Evolutionary conservation across 768 basidiomycete species (phyloP).

Genomic region (Boletus edulis): DNA sequence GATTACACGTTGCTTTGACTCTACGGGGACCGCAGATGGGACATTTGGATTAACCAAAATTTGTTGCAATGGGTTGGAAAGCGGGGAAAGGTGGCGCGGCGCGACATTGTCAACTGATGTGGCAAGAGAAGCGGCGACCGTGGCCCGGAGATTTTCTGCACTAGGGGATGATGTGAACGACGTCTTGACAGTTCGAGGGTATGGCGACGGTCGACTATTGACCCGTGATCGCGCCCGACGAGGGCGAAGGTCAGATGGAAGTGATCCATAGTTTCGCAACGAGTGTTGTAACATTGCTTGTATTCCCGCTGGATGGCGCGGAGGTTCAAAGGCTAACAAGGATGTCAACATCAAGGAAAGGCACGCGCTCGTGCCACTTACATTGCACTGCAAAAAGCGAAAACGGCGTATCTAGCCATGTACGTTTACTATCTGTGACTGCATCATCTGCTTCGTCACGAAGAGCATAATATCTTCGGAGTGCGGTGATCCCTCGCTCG

Average conservation of each 20-base stretch:
- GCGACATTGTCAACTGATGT: slow-evolving; percentile 17
- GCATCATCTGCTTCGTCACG: slow-evolving; percentile 65
- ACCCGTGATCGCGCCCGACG: slow-evolving; percentile 65
- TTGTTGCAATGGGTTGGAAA: slow-evolving; percentile 39
- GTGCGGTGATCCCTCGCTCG: slow-evolving; percentile 59
- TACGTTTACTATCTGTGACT: slow-evolving; percentile 61
- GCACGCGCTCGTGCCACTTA: slow-evolving; percentile 35
- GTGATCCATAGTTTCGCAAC: slow-evolving; percentile 64
- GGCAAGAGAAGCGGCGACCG: slow-evolving; percentile 18
- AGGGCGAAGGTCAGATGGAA: slow-evolving; percentile 68
- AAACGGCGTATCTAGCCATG: slow-evolving; percentile 71
- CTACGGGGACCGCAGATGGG: slow-evolving; percentile 19
- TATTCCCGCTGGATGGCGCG: slow-evolving; percentile 62
- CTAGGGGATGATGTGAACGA: slow-evolving; percentile 37
- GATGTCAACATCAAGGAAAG: not conserved
- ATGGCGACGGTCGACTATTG: slow-evolving; percentile 70
- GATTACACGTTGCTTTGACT: slow-evolving; percentile 34
- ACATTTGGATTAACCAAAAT: slow-evolving; percentile 43
- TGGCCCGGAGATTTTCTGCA: slow-evolving; percentile 36
- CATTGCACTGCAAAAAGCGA: slow-evolving; percentile 73
- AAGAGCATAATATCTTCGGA: slow-evolving; percentile 68
- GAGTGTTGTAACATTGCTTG: slow-evolving; percentile 72
- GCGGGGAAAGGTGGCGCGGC: slow-evolving; percentile 18
- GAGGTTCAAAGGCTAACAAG: slow-evolving; percentile 65
- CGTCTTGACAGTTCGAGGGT: slow-evolving; percentile 54